A percentile compares a stretch with the other conserved stretches of the same genome.
These are phyloP conservation scores for Striga hermonthica DNA, from an alignment of 305 asterid species.

Conservation along the genomic window DNA sequence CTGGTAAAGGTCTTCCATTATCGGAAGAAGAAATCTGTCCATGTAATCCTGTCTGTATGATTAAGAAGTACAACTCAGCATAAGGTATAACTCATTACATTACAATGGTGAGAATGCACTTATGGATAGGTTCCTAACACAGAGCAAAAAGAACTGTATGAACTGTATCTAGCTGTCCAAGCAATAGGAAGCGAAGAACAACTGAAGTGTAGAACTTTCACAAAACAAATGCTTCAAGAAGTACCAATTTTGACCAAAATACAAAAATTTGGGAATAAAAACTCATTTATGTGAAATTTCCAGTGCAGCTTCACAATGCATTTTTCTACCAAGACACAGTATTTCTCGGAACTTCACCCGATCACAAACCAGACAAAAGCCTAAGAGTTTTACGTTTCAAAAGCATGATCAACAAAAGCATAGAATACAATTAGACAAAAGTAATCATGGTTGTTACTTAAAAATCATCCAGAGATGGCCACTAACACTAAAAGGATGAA, in stretches of 20 bases:
- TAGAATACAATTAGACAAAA: neutral
- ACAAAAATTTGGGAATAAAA: neutral
- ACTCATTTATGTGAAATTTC: neutral
- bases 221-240: neutral
- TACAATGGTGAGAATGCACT: conserved; percentile 4
- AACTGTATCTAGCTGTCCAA: conserved; percentile 14
- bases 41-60: conserved; percentile 74
- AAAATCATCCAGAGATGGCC: conserved; percentile 7
- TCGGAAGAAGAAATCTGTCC: conserved; percentile 79
- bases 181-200: neutral
- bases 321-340: too few species aligned
- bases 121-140: conserved; percentile 1
- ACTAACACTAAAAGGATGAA: conserved; percentile 9
- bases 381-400: neutral
- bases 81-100: conserved; percentile 24
- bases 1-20: conserved; percentile 73
- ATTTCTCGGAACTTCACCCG: too few species aligned
- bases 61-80: conserved; percentile 23
- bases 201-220: conserved; percentile 3
- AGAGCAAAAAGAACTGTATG: neutral
- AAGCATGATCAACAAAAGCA: neutral
- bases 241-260: neutral
- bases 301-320: neutral
- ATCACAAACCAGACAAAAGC: too few species aligned
- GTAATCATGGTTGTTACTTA: conserved; percentile 6